A percentile compares a stretch with the other conserved stretches of the same genome.
phyloP scores from a whole-genome alignment of 495 filamentous ascomycete species.

The Talaromyces borbonicus region DNA sequence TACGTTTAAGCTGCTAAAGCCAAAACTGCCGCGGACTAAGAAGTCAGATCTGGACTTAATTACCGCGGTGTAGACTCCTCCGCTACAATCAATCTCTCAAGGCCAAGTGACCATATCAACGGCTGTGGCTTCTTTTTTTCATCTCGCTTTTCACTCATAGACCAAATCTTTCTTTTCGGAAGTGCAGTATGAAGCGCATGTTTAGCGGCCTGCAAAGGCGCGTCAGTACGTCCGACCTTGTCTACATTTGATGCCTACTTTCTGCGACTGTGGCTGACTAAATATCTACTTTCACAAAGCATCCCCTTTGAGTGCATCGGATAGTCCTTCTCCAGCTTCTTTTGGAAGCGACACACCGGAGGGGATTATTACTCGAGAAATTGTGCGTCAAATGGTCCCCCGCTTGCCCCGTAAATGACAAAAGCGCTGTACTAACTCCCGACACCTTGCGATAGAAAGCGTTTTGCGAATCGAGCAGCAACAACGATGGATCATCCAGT shows the following conservation, averaged over 20 bases:
- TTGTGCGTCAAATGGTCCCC: constrained; percentile 30
- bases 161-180: background rate
- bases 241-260: background rate
- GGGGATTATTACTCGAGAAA: constrained; percentile 34
- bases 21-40: too few species aligned
- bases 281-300: background rate
- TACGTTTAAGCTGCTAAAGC: too few species aligned
- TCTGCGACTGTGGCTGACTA: too few species aligned
- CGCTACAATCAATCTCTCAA: too few species aligned
- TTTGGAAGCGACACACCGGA: constrained; percentile 39
- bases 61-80: too few species aligned
- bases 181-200: constrained; percentile 36
- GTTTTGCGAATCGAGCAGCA: constrained; percentile 73
- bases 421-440: constrained; percentile 7
- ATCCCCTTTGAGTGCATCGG: constrained; percentile 1
- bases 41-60: too few species aligned
- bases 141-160: background rate
- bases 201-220: constrained; percentile 25
- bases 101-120: too few species aligned
- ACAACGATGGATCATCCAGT: constrained; percentile 50
- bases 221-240: constrained; percentile 11
- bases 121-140: background rate
- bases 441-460: constrained; percentile 32
- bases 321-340: constrained; percentile 11
- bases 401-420: constrained; percentile 22